These are phyloP conservation scores for Stevia rebaudiana DNA, from an alignment of 140 eudicot species.

Conservation along the genomic window DNA sequence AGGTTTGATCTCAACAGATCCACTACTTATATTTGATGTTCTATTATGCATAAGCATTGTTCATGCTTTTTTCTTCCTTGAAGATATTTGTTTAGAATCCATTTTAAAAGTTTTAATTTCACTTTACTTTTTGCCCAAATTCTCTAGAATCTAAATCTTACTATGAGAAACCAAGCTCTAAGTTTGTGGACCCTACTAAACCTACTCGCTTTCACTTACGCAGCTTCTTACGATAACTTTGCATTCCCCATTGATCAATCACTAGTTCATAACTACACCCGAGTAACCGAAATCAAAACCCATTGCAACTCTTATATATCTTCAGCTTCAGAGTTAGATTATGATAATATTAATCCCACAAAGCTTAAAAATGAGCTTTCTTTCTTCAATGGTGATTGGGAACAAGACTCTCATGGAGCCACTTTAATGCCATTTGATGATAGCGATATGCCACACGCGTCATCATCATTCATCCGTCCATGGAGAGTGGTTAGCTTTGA, in stretches of 20 bases:
- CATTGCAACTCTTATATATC: constrained; percentile 31
- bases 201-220: constrained; percentile 17
- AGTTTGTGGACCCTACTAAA: constrained; percentile 12
- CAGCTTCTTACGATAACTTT: constrained; percentile 20
- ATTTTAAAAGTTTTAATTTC: not conserved
- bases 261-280: constrained; percentile 21
- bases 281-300: constrained; percentile 24
- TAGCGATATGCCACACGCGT: constrained; percentile 28
- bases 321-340: constrained; percentile 31
- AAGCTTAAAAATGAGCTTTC: constrained; percentile 27
- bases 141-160: not conserved
- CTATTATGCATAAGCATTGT: not conserved
- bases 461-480: constrained; percentile 19
- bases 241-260: constrained; percentile 27
- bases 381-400: constrained; percentile 45
- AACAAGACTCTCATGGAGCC: constrained; percentile 33
- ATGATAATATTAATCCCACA: constrained; percentile 1
- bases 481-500: constrained; percentile 38
- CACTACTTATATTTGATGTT: not conserved
- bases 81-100: not conserved
- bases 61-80: not conserved
- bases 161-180: constrained; percentile 20
- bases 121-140: not conserved
- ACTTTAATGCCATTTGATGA: constrained; percentile 48
- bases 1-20: not conserved